Conservation (phyloP, 1,284 basidiomycete genomes). For the Pyrrhoderma noxium region DNA sequence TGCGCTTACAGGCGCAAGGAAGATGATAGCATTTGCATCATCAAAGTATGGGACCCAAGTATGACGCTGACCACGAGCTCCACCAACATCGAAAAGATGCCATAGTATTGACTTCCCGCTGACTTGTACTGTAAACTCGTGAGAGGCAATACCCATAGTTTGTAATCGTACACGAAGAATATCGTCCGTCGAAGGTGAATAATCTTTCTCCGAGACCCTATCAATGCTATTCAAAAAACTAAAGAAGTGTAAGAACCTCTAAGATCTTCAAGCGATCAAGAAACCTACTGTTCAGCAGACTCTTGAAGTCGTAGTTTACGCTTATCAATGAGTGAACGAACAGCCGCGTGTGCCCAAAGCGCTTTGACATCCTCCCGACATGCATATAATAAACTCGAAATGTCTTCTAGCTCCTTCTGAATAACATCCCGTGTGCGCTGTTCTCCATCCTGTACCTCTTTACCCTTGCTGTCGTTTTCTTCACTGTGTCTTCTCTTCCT, state of each 20-base stretch:
- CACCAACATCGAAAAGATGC: constrained; percentile 78
- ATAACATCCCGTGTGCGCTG: constrained; percentile 24
- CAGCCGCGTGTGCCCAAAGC: constrained; percentile 63
- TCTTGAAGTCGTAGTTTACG: constrained; percentile 72
- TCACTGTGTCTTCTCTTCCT: constrained; percentile 12
- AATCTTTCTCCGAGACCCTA: constrained; percentile 58
- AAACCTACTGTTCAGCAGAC: constrained; percentile 73
- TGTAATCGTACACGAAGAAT: constrained; percentile 78
- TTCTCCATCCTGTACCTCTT: constrained; percentile 10
- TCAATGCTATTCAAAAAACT: constrained; percentile 70
- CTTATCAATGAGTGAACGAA: constrained; percentile 56
- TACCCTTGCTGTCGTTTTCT: constrained; percentile 18
- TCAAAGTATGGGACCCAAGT: constrained; percentile 80
- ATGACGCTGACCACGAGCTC: constrained; percentile 75
- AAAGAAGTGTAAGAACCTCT: no score
- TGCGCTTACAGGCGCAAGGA: constrained; percentile 79
- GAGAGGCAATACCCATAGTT: constrained; percentile 78
- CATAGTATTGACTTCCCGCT: constrained; percentile 69
- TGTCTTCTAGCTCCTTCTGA: constrained; percentile 50
- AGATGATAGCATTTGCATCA: constrained; percentile 80
- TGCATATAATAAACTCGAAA: constrained; percentile 48
- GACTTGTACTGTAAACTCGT: constrained; percentile 64
- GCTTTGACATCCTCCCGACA: constrained; percentile 56
- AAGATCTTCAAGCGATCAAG: not conserved
- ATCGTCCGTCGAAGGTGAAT: constrained; percentile 71